Evolutionary conservation across 2,329 filamentous ascomycete species (phyloP), one percentile per base, ranked within the genome.

Genomic region (Magnaporthiopsis poae): DNA sequence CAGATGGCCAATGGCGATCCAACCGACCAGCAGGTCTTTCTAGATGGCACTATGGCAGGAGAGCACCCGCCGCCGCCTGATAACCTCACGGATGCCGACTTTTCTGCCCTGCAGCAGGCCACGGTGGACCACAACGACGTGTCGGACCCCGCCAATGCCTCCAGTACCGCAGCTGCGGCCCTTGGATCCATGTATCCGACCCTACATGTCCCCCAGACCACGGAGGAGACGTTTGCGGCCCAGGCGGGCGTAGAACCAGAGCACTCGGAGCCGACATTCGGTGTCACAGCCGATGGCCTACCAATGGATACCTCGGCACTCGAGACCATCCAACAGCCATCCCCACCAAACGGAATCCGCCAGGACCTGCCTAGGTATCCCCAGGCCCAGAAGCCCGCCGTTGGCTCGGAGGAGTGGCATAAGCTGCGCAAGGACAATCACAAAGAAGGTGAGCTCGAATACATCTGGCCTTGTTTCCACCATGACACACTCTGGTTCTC

Each of bases 351-450:
- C n/a, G 67, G 63, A 5, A 61, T 66, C 25, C 61, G 62, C 46
- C 52, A 39, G n/a, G 59, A 60, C 18, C 46, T 56, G 18, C 70
- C 72, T 75, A 68, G 81, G 78, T 70, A 74, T 77, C 46, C 72
- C 74, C 77, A 83, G 81, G 66, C 77, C 75, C 35, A 66, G 67
- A 98, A 97, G 77, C 93, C 93, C 9, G 86, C 89, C 8, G 95
- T 98, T n/a, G 95, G 95, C 2, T 95, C 92, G 1, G 92, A 96
- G 66, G 94, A 98, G 77, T 99, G 95, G 95, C 95, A 99, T 77
- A 96, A 96, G 77, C 88, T 96, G 73, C 88, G 95, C 69, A 95
- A 96, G 75, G 94, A 98, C 74, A 99, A 98, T 70, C 95, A 99
- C 80, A 99, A 99, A 85, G 94, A 98, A 84, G 95, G 94, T 95